Conservation (phyloP, 306 rosid species). For the Ammopiptanthus mongolicus region DNA sequence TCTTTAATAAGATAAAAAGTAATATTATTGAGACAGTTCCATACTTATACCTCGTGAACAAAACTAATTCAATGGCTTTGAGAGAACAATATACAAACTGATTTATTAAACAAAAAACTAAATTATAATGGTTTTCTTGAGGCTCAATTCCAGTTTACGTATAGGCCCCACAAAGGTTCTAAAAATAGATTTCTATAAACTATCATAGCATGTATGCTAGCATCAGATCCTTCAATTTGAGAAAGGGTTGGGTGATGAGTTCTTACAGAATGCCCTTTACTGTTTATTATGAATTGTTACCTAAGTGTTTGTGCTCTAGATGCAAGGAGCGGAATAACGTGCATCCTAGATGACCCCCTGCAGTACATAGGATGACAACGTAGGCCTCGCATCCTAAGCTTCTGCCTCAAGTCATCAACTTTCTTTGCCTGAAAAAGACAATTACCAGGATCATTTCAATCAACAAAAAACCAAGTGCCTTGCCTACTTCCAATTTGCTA, state of each 20-base stretch:
- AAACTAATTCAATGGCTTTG: not conserved
- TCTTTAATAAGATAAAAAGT: not conserved
- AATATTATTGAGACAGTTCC: too few relatives aligned
- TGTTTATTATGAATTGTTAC: slow-evolving; percentile 16
- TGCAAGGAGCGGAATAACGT: slow-evolving; percentile 57
- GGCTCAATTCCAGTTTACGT: not conserved
- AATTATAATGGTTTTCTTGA: not conserved
- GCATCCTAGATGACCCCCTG: slow-evolving; percentile 53
- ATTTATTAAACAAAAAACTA: not conserved
- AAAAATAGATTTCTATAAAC: not conserved
- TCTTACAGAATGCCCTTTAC: not conserved
- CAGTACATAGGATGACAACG: slow-evolving; percentile 77
- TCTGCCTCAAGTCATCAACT: slow-evolving; percentile 67
- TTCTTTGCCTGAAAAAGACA: slow-evolving; percentile 40
- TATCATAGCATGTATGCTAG: not conserved
- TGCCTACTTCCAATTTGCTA: not conserved
- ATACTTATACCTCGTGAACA: not conserved
- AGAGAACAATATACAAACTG: not conserved
- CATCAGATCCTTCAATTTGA: not conserved
- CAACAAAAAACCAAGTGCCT: not conserved
- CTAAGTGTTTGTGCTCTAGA: slow-evolving; percentile 75
- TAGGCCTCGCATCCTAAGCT: slow-evolving; percentile 66
- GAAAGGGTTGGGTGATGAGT: not conserved
- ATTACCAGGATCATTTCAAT: not conserved
- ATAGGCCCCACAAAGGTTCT: not conserved